A percentile compares a stretch with the other conserved stretches of the same genome.
These are phyloP conservation scores for Podospora comata DNA, from an alignment of 495 filamentous ascomycete genomes.

Conservation along the genomic window DNA sequence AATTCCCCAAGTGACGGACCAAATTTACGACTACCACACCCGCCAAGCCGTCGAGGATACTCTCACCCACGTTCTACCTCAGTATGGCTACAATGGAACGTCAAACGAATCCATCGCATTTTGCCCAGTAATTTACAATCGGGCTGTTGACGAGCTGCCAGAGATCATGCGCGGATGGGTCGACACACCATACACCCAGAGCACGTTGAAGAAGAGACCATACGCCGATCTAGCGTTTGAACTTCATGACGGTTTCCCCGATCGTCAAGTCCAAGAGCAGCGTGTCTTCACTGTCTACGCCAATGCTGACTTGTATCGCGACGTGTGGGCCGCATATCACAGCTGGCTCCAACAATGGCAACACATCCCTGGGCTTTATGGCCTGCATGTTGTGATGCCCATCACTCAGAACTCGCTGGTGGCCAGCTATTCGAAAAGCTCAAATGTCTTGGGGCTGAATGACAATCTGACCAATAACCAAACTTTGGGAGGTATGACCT, in stretches of 20 bases:
- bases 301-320: not conserved
- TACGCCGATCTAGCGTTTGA: not conserved
- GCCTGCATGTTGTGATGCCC: not conserved
- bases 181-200: not conserved
- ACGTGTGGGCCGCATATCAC: not conserved
- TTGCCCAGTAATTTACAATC: not conserved
- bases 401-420: not conserved
- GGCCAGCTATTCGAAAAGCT: not conserved
- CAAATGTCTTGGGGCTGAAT: not conserved
- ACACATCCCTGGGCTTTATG: not conserved
- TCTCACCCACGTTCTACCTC: not conserved
- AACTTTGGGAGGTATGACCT: not conserved
- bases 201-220: not conserved
- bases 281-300: not conserved
- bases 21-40: not conserved
- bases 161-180: not conserved
- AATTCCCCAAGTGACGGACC: not conserved
- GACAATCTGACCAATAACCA: not conserved
- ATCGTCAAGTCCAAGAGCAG: not conserved
- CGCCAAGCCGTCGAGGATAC: not conserved
- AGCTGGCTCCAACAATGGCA: not conserved
- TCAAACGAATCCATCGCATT: not conserved
- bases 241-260: not conserved
- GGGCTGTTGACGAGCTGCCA: not conserved
- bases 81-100: not conserved